Percentiles rank a stretch among this genome's conserved stretches.
phyloP scores from a whole-genome alignment of 768 basidiomycete species.

The Trametes villosa region DNA sequence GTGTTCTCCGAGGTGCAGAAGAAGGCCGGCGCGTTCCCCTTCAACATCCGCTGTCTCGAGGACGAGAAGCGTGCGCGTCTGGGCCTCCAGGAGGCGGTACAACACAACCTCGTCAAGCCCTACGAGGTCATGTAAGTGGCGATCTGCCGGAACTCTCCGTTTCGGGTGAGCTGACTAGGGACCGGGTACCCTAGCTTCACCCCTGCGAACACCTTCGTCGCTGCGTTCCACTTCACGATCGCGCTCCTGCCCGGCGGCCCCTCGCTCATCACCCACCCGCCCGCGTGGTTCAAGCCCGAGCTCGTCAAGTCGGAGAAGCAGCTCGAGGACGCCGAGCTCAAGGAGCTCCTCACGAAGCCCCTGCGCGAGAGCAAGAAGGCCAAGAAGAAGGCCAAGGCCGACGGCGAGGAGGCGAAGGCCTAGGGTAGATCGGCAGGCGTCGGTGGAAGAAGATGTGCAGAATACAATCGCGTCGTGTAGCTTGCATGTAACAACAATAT shows the following conservation, averaged over 20 bases:
- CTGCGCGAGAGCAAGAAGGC: slow-evolving; percentile 91
- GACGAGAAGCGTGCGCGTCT: slow-evolving; percentile 96
- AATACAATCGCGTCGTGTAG: slow-evolving; percentile 23
- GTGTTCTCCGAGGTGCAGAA: slow-evolving; percentile 97
- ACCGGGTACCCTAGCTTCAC: slow-evolving; percentile 69
- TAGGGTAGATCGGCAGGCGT: slow-evolving; percentile 35
- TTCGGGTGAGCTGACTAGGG: background rate
- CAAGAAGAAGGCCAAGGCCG: slow-evolving; percentile 76
- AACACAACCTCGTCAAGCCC: slow-evolving; percentile 91
- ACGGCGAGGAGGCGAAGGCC: slow-evolving; percentile 52
- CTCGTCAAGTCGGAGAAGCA: slow-evolving; percentile 89
- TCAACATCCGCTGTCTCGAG: slow-evolving; percentile 91
- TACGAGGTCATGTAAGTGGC: slow-evolving; percentile 88
- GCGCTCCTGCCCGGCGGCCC: slow-evolving; percentile 91
- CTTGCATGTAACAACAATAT: slow-evolving; percentile 21
- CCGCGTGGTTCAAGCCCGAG: slow-evolving; percentile 92
- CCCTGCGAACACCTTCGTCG: slow-evolving; percentile 81
- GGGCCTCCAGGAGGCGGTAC: slow-evolving; percentile 94
- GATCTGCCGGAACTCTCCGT: background rate
- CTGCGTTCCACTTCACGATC: slow-evolving; percentile 97
- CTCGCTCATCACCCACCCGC: slow-evolving; percentile 82
- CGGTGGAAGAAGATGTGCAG: slow-evolving; percentile 26
- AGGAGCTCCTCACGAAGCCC: slow-evolving; percentile 74
- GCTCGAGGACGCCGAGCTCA: slow-evolving; percentile 85
- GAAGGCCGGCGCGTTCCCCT: slow-evolving; percentile 97